Evolutionary conservation across 75 land plant species (phyloP).

Genomic region (Pinus tabuliformis): DNA sequence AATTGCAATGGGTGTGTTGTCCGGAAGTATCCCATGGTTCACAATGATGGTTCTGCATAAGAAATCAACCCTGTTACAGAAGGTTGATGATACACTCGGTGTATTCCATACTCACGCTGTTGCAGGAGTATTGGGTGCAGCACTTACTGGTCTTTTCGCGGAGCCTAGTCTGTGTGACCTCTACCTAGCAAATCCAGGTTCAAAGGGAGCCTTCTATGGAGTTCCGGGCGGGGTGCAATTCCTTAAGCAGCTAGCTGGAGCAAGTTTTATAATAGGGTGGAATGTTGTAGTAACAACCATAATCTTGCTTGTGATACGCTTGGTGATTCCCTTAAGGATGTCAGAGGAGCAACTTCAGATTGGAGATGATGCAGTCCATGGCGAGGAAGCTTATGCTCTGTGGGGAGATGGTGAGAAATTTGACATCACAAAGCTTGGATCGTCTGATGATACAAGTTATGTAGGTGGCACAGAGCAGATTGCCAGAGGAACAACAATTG

Average conservation of each 20-base stretch:
- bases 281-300: slow-evolving; percentile 32
- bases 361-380: slow-evolving; percentile 54
- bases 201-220: not conserved
- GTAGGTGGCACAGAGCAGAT: not conserved
- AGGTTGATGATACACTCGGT: slow-evolving; percentile 62
- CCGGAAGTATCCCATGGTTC: slow-evolving; percentile 49
- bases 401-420: slow-evolving; percentile 59
- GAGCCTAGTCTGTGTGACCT: slow-evolving; percentile 43
- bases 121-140: slow-evolving; percentile 62
- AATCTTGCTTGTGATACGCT: slow-evolving; percentile 29
- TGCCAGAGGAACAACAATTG: too few relatives aligned
- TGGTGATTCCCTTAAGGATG: slow-evolving; percentile 31
- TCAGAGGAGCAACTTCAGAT: slow-evolving; percentile 25
- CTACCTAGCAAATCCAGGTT: not conserved
- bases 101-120: slow-evolving; percentile 78
- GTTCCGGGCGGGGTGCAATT: slow-evolving; percentile 37
- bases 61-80: slow-evolving; percentile 19
- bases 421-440: slow-evolving; percentile 33
- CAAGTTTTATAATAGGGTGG: slow-evolving; percentile 23
- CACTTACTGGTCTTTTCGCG: slow-evolving; percentile 56
- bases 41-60: slow-evolving; percentile 55
- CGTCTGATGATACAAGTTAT: not conserved
- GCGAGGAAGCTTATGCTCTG: slow-evolving; percentile 58
- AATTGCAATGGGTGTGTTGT: slow-evolving; percentile 43
- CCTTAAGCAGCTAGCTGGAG: slow-evolving; percentile 31